Evolutionary conservation across 192 early-diverging fungal species (phyloP).

Genomic region (Mortierella claussenii): DNA sequence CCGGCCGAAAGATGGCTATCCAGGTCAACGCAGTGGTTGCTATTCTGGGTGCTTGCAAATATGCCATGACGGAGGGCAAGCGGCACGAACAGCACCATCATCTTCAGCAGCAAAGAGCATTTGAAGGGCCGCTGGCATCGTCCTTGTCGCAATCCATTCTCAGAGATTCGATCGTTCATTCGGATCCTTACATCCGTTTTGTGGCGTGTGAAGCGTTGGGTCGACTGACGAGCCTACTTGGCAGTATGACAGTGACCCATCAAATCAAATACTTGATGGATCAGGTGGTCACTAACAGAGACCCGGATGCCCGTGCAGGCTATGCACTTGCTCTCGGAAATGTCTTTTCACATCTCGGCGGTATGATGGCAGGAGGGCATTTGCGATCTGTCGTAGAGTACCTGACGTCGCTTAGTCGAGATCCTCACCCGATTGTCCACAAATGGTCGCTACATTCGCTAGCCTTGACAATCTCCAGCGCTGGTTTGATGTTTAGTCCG

Average conservation of each 20-base stretch:
- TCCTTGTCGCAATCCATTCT: conserved; percentile 56
- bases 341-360: conserved; percentile 89
- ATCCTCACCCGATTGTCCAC: conserved; percentile 94
- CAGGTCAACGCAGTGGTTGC: conserved; percentile 84
- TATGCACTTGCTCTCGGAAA: conserved; percentile 89
- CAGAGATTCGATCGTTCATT: conserved; percentile 70
- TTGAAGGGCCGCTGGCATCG: conserved; percentile 30
- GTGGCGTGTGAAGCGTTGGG: conserved; percentile 88
- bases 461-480: conserved; percentile 85
- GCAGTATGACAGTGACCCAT: conserved; percentile 72
- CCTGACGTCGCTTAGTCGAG: conserved; percentile 88
- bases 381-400: conserved; percentile 91
- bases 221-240: conserved; percentile 74
- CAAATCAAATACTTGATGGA: conserved; percentile 84
- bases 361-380: conserved; percentile 85
- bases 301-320: conserved; percentile 95
- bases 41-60: conserved; percentile 75
- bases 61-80: conserved; percentile 61
- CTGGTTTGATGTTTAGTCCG: conserved; percentile 91
- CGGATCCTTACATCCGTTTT: conserved; percentile 76
- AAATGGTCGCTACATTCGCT: conserved; percentile 92
- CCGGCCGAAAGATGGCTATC: conserved; percentile 77
- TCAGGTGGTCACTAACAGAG: conserved; percentile 89
- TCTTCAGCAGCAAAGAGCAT: no score
- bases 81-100: conserved; percentile 33